Conservation (phyloP, 805 yeast genomes). For the Suhomyces sp. region DNA sequence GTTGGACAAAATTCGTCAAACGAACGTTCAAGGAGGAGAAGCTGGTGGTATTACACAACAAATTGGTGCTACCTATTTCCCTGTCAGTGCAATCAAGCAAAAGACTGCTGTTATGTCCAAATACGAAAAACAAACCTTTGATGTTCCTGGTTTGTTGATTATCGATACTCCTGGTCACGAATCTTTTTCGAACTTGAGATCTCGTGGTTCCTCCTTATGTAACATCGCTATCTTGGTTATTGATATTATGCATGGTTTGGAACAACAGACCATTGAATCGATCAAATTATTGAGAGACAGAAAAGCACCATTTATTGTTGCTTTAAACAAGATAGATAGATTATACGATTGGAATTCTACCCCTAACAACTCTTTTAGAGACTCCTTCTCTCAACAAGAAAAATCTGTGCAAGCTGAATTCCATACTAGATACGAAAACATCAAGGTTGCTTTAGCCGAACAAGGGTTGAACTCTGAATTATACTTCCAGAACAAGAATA, state of each 20-base stretch:
- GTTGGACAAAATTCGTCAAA: conserved; percentile 95
- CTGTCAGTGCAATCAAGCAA: conserved; percentile 86
- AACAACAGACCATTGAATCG: conserved; percentile 95
- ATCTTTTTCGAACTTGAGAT: conserved; percentile 94
- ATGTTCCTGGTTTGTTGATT: conserved; percentile 94
- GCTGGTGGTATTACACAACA: conserved; percentile 99
- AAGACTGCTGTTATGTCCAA: conserved; percentile 90
- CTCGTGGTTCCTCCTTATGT: conserved; percentile 98
- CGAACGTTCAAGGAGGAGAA: conserved; percentile 99
- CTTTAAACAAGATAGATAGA: conserved; percentile 96
- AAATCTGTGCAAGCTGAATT: conserved; percentile 90
- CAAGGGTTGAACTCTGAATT: conserved; percentile 98
- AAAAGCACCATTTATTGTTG: conserved; percentile 97
- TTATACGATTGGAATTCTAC: conserved; percentile 88
- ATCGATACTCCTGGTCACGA: conserved; percentile 99
- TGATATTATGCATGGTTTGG: conserved; percentile 98
- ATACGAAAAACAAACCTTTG: conserved; percentile 80
- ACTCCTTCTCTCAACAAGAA: conserved; percentile 78
- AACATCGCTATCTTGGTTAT: conserved; percentile 98
- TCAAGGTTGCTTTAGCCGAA: conserved; percentile 90
- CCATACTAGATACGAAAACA: conserved; percentile 78
- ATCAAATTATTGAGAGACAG: conserved; percentile 89
- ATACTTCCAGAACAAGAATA: conserved; percentile 91
- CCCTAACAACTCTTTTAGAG: conserved; percentile 96
- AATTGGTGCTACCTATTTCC: conserved; percentile 99